phyloP scores from a whole-genome alignment of 768 basidiomycete genomes.

The Cystoderma amianthinum region DNA sequence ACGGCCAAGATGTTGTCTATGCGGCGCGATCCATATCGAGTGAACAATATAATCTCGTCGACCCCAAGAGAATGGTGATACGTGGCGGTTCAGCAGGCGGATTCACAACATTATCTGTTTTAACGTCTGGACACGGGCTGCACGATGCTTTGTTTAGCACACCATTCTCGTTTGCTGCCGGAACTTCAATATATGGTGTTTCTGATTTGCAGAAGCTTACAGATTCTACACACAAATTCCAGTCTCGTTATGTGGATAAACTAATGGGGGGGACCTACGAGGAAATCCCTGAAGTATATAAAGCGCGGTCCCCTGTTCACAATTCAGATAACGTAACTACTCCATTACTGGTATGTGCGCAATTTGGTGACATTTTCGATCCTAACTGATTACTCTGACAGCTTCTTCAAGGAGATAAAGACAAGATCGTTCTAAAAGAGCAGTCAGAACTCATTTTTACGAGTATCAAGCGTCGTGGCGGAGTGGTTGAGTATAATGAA shows the following conservation, averaged over 20 bases:
- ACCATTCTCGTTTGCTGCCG: constrained; percentile 47
- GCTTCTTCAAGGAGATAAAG: neutral
- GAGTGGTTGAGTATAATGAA: neutral
- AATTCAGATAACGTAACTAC: neutral
- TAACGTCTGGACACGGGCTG: constrained; percentile 30
- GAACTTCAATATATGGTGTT: constrained; percentile 61
- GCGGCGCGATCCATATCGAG: constrained; percentile 43
- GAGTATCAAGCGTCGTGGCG: neutral
- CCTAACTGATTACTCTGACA: neutral
- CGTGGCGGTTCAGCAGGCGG: constrained; percentile 74
- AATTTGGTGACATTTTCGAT: neutral
- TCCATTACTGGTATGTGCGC: neutral
- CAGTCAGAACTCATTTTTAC: neutral
- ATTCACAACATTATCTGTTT: constrained; percentile 51
- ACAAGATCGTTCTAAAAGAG: neutral
- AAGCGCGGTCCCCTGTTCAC: neutral
- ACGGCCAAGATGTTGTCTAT: constrained; percentile 60
- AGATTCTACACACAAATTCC: constrained; percentile 69
- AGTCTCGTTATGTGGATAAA: constrained; percentile 49
- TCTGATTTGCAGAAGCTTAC: constrained; percentile 52
- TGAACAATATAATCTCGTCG: constrained; percentile 46
- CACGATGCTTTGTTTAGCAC: too few relatives aligned
- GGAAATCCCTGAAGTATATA: constrained; percentile 13
- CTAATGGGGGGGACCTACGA: constrained; percentile 55
- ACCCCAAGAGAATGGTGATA: constrained; percentile 56